Evolutionary conservation across 2,329 filamentous ascomycete species (phyloP).

Genomic region (Thyridium curvatum): DNA sequence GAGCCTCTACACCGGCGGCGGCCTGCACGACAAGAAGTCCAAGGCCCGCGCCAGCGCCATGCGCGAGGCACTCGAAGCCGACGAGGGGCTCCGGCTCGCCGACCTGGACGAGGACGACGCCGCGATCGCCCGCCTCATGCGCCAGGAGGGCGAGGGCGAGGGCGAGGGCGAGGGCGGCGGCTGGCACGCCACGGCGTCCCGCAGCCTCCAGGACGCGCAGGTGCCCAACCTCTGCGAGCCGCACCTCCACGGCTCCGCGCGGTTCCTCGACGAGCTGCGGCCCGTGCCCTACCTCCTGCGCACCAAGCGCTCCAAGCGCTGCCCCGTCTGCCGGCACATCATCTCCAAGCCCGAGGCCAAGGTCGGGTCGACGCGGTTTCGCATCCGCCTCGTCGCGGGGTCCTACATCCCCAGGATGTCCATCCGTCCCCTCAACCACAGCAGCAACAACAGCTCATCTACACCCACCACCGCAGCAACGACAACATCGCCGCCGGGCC

Average conservation of each 20-base stretch:
- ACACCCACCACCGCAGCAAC: conserved; percentile 5
- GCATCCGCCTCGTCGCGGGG: conserved; percentile 82
- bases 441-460: conserved; percentile 8
- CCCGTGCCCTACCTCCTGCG: conserved; percentile 78
- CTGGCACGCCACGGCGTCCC: conserved; percentile 56
- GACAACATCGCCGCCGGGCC: conserved; percentile 18
- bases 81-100: conserved; percentile 64
- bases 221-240: conserved; percentile 31
- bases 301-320: conserved; percentile 91
- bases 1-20: conserved; percentile 67
- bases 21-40: conserved; percentile 55
- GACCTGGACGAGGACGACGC: conserved; percentile 51
- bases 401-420: conserved; percentile 82
- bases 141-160: no score
- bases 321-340: conserved; percentile 87
- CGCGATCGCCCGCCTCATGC: conserved; percentile 55
- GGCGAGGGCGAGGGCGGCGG: no score
- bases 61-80: conserved; percentile 66
- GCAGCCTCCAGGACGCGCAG: conserved; percentile 42
- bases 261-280: conserved; percentile 68
- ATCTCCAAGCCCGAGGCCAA: conserved; percentile 92
- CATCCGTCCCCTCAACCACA: conserved; percentile 47
- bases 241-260: conserved; percentile 38
- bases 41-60: conserved; percentile 66
- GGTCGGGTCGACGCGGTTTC: conserved; percentile 80